Base-by-base conservation (phyloP, 352 stramenopile species). In the Peronospora farinosa region DNA sequence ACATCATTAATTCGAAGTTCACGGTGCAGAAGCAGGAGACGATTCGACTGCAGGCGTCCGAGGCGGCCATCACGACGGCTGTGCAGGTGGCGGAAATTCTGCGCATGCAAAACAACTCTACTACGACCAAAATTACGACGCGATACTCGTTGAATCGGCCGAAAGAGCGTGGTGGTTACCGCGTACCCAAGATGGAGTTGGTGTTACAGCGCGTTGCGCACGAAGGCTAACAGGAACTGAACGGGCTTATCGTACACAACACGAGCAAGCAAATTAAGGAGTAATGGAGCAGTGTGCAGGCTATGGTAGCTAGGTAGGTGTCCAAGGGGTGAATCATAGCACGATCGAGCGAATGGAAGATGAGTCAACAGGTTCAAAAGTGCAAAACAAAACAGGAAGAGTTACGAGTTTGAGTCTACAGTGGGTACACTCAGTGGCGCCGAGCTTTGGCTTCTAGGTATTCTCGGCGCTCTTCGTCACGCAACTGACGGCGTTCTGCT, bases 1-100 rank as follows among this genome's bases (percentile, higher is more conserved):
- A 80, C 48, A 80, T 88, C 46, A 81, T 90, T 55, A 86, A 69
- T 54, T 85, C 73, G 46, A 90, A 90, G 64, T 87, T 90, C 43
- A 67, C 59, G 31, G 65, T 78, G 39, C 79, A 90, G 40, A 78
- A 84, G 48, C 76, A 87, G 40, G 62, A 79, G 30, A 72, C 43
- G 8, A 50, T 90, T 33, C 72, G 77, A 13, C 62, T 90, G 12
- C 76, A 88, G 51, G 79, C 79, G 30, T 74, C 72, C 12, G 74
- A 90, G 48, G 60, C 47, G 6, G 79, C 74, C 37, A 90, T 90
- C 51, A 81, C 77, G 33, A 87, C 76, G 16, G 79, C 79, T 6
- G 72, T 90, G 51, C 79, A 90, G 51, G 56, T 75, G 7, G 68
- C 73, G 2, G 79, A 90, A 60, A 72, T 88, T 53, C 47, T 90